Evolutionary conservation across 2,329 filamentous ascomycete species (phyloP).

Genomic region (Hyphodiscus sp.): DNA sequence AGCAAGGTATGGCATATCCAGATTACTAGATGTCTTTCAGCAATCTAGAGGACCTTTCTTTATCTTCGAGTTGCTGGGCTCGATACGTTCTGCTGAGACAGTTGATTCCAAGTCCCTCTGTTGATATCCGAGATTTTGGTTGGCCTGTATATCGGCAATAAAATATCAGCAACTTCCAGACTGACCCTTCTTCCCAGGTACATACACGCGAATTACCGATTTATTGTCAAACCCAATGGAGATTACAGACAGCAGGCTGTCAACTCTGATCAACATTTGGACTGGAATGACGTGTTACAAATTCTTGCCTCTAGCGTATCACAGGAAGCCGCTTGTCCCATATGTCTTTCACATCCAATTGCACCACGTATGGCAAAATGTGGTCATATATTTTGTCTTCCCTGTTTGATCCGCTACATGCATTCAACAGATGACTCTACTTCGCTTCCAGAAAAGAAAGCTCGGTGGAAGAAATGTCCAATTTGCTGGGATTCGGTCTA

Average conservation of each 20-base stretch:
- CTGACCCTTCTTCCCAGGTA: slow-evolving; percentile 44
- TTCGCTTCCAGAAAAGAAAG: slow-evolving; percentile 56
- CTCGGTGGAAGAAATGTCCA: slow-evolving; percentile 89
- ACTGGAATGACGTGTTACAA: slow-evolving; percentile 88
- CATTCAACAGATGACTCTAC: slow-evolving; percentile 68
- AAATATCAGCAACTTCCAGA: too few relatives aligned
- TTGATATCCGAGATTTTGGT: not conserved
- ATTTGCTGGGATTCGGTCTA: slow-evolving; percentile 95
- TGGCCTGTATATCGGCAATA: slow-evolving; percentile 8
- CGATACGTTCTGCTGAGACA: not conserved
- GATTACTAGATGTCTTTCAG: too few relatives aligned
- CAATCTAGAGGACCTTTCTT: too few relatives aligned
- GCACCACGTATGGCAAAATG: slow-evolving; percentile 96
- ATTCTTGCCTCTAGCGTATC: slow-evolving; percentile 86
- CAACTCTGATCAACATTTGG: slow-evolving; percentile 82
- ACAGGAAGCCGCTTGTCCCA: slow-evolving; percentile 83
- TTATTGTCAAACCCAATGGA: slow-evolving; percentile 79
- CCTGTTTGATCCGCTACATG: slow-evolving; percentile 94
- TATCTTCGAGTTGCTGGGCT: not conserved
- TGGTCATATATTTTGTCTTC: slow-evolving; percentile 92
- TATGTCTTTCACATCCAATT: slow-evolving; percentile 87
- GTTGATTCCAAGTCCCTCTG: too few relatives aligned
- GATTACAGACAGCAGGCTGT: slow-evolving; percentile 74
- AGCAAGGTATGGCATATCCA: slow-evolving; percentile 55
- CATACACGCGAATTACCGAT: slow-evolving; percentile 95